Evolutionary conservation across 2,329 filamentous ascomycete genomes (phyloP), one percentile per base, ranked within the genome.

Genomic region (Penicillium polonicum): DNA sequence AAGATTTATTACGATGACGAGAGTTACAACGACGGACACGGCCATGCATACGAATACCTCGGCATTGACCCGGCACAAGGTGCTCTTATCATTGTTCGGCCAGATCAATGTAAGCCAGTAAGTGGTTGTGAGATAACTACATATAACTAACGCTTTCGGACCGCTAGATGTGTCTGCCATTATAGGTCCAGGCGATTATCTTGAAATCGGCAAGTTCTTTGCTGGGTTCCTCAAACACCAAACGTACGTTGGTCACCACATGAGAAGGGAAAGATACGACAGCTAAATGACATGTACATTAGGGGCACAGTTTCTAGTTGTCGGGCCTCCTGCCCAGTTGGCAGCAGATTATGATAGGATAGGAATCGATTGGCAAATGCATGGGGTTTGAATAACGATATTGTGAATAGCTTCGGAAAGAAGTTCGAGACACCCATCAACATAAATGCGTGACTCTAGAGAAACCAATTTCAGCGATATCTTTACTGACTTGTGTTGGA

Each of bases 1-100:
- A 87, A 87, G 59, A 78, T 82, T 1, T 87, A 81, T 65, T 75
- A 80, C 33, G 83, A 85, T 45, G 82, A 85, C 41, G 77, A 81
- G 53, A 81, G 78, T 63, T 82, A 84, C 65, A 80, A 82, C 56
- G 76, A 77, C 2, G 82, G 82, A 1, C 82, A 85, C 56, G 84
- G 84, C 0, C 77, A 83, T 44, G 82, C 81, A 1, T 88, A 87
- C 61, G 75, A 83, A 48, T 74, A 74, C 9, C 84, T 85, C 42
- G 83, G 83, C 0, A 73, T 88, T 13, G 76, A 81, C 54, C 69
- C 76, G 0, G 61, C 70, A 5, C 57, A 69, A 33, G 82, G 82
- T 0, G 80, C 78, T 0, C 60, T 85, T 5, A 76, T 83, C 0
- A 73, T 87, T 58, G 79, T 87, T 9, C 76, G 85, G 15, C 85